phyloP scores from a whole-genome alignment of 768 basidiomycete species.

The Pleurotus eryngii region DNA sequence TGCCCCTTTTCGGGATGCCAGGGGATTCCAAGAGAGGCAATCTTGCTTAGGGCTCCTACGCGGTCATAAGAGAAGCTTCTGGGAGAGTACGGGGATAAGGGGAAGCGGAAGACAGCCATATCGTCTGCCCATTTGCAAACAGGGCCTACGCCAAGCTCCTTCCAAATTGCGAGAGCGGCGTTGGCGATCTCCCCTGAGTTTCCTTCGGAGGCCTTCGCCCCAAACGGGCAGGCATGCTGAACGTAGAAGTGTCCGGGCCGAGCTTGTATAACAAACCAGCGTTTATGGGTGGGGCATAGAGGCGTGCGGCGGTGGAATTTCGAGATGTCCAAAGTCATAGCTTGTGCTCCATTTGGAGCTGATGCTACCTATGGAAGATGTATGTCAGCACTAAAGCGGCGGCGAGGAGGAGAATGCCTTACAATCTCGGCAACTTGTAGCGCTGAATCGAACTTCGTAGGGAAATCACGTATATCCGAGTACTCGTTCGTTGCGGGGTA shows the following conservation, averaged over 20 bases:
- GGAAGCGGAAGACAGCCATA: conserved; percentile 16
- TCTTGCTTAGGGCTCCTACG: conserved; percentile 6
- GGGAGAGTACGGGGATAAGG: too few species aligned
- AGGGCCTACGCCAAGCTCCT: conserved; percentile 1
- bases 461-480: conserved; percentile 14
- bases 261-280: conserved; percentile 13
- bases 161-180: conserved; percentile 14
- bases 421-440: conserved; percentile 12
- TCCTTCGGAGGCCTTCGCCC: conserved; percentile 13
- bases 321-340: conserved; percentile 17
- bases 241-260: conserved; percentile 13
- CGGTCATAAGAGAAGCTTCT: conserved; percentile 13
- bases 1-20: conserved; percentile 22
- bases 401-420: conserved; percentile 2
- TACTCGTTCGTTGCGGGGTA: conserved; percentile 12
- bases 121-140: conserved; percentile 13
- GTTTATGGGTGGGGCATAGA: conserved; percentile 11
- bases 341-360: conserved; percentile 20
- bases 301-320: conserved; percentile 16
- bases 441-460: conserved; percentile 12
- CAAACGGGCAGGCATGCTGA: conserved; percentile 18
- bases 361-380: conserved; percentile 11
- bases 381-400: too few species aligned
- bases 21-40: conserved; percentile 18
- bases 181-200: conserved; percentile 16